Base-by-base conservation (phyloP, 2,329 filamentous ascomycete genomes). In the Neofusicoccum kwambonambiense region DNA sequence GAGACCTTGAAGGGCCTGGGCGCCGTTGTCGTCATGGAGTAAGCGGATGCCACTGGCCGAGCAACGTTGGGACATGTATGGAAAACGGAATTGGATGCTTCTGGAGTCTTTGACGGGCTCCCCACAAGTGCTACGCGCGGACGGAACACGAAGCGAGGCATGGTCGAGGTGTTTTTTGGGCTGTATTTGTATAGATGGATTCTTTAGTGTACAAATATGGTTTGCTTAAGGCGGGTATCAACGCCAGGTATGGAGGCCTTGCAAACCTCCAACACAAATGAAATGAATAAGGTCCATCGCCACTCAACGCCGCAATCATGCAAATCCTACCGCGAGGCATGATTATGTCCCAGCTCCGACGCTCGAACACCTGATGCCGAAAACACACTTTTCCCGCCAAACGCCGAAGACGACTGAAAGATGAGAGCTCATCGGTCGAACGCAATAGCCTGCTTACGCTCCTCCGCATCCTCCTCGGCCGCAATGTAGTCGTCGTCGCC, bases 1-100 rank as follows among this genome's bases (percentile, higher is more conserved):
- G 91, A 92, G 79, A 89, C 91, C 47, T 86, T 99, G 84, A 98
- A 98, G 88, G 93, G 87, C 70, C 83, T 99, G 67, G 95, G 95
- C 70, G 95, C 90, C 69, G 92, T 91, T 69, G 94, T 92, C 67
- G 82, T 86, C 69, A 95, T 99, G 91, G 95, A 99, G 79, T 98
- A 92, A 49, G 35, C 31, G 31, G 35, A 39, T 52, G 56, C 37
- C 27, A 35, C 57, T 34, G 27, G 56, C 50, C 45, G 65, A 51
- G 45, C 39, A 34, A 35, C 15, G 15, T 45, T 45, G 19, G 17
- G 35, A 39, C 42, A 57, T 47, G 60, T 66, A 65, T 41, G 49
- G 19, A 50, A 47, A 50, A 58, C 44, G 54, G 50, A 65, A 65
- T 61, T 22, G 42, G 42, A 64, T 34, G 44, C 62, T 57, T 58